Base-by-base conservation (phyloP, 1,284 basidiomycete genomes). In the Cutaneotrichosporon sp. region DNA sequence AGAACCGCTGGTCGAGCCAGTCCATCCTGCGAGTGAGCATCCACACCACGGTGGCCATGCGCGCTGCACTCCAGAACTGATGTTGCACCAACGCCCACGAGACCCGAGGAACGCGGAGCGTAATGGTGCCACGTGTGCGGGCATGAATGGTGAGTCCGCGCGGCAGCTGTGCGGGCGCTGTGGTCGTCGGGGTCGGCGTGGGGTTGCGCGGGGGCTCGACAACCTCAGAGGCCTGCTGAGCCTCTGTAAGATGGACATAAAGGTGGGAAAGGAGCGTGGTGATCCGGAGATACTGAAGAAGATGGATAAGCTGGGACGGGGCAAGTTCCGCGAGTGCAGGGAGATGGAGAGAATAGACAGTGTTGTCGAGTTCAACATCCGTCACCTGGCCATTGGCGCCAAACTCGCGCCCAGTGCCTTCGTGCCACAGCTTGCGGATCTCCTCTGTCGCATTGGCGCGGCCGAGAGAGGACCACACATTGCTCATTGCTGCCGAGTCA, bases 1-100 rank as follows among this genome's bases (percentile, higher is more conserved):
- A 69, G n/a, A 71, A 54, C 11, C 60, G 50, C 11, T 24, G 22
- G 53, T 74, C 71, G 1, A 43, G 34, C 66, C 65, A 67, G 5
- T 46, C 34, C 65, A 74, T 65, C 16, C 55, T 57, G 10, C 66
- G 46, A 17, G 64, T 66, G 34, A 74, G 51, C 71, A 74, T 72
- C 64, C 62, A 72, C 3, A 71, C 33, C 48, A 70, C 61, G 12
- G 60, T 59, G 11, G 52, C 31, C 10, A 69, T 49, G 42, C 64
- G 67, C 37, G 67, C 11, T 2, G 54, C 56, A 0, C 65, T 64
- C 60, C 67, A 68, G 50, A 64, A 59, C 16, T 66, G 48, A 52
- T 67, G 64, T n/a, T 41, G 24, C 4, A 70, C 17, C 7, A 64
- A 46, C 1, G 59, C 37, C 9, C 59, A 25, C 8, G 62, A 53